Base-by-base conservation (phyloP, 306 rosid genomes). In the Morella rubra region DNA sequence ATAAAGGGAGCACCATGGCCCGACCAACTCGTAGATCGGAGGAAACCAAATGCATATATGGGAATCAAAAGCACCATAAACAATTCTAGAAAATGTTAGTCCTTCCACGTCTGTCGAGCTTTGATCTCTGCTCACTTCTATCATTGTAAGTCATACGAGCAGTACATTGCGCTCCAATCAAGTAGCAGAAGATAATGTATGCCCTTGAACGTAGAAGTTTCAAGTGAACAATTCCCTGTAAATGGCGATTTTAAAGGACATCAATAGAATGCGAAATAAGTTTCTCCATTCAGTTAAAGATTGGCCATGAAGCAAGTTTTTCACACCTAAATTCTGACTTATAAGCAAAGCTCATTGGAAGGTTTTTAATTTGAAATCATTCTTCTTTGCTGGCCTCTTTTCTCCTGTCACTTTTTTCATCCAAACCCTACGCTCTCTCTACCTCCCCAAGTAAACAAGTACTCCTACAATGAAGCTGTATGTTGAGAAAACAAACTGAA, bases 1-100 rank as follows among this genome's bases (percentile, higher is more conserved):
- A 45, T 85, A 74, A 84, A 69, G 85, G 67, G 75, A 80, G 78
- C 65, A 62, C 76, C 8, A 41, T 83, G 58, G 45, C 88, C 27
- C 83, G 80, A 65, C 79, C 81, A 45, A 56, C 80, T 71, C 79
- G 90, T 56, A 85, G 91, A 81, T 91, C 97, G 5, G 90, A 85
- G 54, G 99, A 87, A 85, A 82, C 80, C 73, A 89, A 88, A 83
- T 77, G 52, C 73, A 76, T 60, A 5, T 73, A 72, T 64, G 89
- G 88, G 80, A 85, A 83, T 77, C 86, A 82, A 85, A 84, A 68
- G 82, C 87, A 81, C 73, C 89, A 64, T 74, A 90, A 76, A 82
- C 54, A 71, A 77, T 78, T 75, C 47, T 85, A 80, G 81, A 47
- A 24, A 42, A 55, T 24, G 53, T 18, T 59, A 65, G 27, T 60